Base-by-base conservation (phyloP, 164 flowering plant species). In the Paratinospora sagittata region DNA sequence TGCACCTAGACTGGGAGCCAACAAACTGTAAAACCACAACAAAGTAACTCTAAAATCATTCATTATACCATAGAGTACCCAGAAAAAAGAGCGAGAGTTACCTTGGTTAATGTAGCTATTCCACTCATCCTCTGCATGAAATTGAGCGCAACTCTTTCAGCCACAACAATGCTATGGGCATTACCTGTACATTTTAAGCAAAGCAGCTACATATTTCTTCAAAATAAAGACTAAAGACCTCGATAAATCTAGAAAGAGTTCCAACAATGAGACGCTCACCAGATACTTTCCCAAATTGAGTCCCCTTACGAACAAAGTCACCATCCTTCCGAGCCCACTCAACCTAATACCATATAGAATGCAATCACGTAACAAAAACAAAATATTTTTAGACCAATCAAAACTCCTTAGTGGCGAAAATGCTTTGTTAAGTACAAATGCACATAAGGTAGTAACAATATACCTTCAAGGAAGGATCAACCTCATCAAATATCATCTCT, bases 61-160 rank as follows among this genome's bases (percentile, higher is more conserved):
- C 45, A 41, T 11, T 41, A 41, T 41, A 41, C 11, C 45, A 19
- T 61, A 70, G 19, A 45, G 66, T 43, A 61, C 47, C 14, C n/a
- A n/a, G n/a, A n/a, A n/a, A n/a, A n/a, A n/a, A n/a, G n/a, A n/a
- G n/a, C n/a, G n/a, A 47, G 67, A 55, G 52, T 57, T 10, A 90
- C 97, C 94, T 90, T 88, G 24, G 96, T 92, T 55, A 89, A 79
- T 45, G 97, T 90, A 49, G 97, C 97, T 61, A 92, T 88, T 72
- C 98, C 98, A 74, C 98, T 92, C 97, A 92, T 94, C 79, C 98
- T 86, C 80, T 94, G 98, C 97, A 95, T 90, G 84, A 95, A 95
- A 76, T 92, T 89, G 30, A 92, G 88, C 37, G 84, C 98, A 76
- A 95, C 90, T 74, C 97, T 85, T 83, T 95, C 97, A 72, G 90